Evolutionary conservation across 176 grass and related monocot genomes (phyloP).

Genomic region (Bromus sterilis): DNA sequence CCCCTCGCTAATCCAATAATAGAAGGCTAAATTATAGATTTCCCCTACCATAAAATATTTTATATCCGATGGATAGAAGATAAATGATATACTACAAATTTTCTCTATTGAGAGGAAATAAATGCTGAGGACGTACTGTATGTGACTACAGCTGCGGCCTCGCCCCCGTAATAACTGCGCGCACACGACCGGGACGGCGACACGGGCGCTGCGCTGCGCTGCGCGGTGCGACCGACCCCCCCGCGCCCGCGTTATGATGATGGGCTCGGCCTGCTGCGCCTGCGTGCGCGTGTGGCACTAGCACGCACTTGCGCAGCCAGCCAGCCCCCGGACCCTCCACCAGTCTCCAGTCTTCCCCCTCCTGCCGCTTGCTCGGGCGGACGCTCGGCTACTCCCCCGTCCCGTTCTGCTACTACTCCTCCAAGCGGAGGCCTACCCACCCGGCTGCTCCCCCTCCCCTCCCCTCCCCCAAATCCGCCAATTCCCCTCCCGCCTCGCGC

Average conservation of each 20-base stretch:
- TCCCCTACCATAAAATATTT: background rate
- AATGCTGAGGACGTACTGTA: background rate
- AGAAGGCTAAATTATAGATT: background rate
- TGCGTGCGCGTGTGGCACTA: conserved; percentile 10
- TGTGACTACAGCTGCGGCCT: background rate
- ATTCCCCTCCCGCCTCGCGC: background rate
- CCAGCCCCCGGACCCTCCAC: conserved; percentile 2
- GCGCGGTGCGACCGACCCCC: background rate
- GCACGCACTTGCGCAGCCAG: background rate
- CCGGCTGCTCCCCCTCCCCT: background rate
- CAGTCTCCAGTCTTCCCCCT: background rate
- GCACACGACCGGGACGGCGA: conserved; percentile 4
- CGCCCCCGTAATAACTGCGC: background rate
- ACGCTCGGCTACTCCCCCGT: conserved; percentile 17
- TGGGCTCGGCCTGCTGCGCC: background rate
- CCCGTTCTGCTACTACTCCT: background rate
- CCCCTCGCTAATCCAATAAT: background rate
- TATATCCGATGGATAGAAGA: background rate
- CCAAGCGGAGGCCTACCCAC: background rate
- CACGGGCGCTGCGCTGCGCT: conserved; percentile 1
- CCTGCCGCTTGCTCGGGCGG: background rate
- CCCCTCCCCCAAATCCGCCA: background rate
- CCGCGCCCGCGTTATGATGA: conserved; percentile 16
- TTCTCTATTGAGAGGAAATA: background rate
- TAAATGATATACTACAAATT: background rate